Conservation (phyloP, 2,329 filamentous ascomycete genomes). For the Cercospora sesami region DNA sequence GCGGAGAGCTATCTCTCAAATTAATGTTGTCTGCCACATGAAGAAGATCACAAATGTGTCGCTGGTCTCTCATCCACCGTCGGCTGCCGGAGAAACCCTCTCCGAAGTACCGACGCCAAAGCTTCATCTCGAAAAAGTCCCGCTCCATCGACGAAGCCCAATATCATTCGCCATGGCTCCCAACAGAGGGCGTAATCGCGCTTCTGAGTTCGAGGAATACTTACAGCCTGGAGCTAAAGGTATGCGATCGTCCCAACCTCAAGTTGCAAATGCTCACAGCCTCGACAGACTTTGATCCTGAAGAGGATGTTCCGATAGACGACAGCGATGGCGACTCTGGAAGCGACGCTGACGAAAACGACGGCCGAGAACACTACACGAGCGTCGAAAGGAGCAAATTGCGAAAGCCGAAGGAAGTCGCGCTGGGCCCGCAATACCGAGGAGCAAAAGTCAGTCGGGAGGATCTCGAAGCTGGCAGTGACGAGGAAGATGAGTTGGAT, state of each 20-base stretch:
- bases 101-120: not conserved
- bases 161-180: slow-evolving; percentile 29
- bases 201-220: slow-evolving; percentile 35
- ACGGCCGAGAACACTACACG: slow-evolving; percentile 84
- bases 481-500: slow-evolving; percentile 53
- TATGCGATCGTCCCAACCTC: slow-evolving; percentile 19
- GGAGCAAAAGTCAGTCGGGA: slow-evolving; percentile 73
- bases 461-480: slow-evolving; percentile 60
- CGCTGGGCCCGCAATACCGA: slow-evolving; percentile 76
- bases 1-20: no score
- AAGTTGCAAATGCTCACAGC: slow-evolving; percentile 5
- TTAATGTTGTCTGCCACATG: no score
- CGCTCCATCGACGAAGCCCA: not conserved
- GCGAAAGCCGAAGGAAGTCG: slow-evolving; percentile 67
- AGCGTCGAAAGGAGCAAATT: slow-evolving; percentile 81
- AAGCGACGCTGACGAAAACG: slow-evolving; percentile 52
- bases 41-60: no score
- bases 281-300: slow-evolving; percentile 74
- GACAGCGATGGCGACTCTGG: slow-evolving; percentile 56
- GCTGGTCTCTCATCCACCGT: no score
- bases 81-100: not conserved
- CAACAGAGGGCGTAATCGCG: slow-evolving; percentile 33
- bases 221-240: slow-evolving; percentile 34
- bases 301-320: slow-evolving; percentile 52
- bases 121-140: slow-evolving; percentile 2